These are phyloP conservation scores for Nectriaceae sp. DNA, from an alignment of 2,329 filamentous ascomycete genomes.

Conservation along the genomic window DNA sequence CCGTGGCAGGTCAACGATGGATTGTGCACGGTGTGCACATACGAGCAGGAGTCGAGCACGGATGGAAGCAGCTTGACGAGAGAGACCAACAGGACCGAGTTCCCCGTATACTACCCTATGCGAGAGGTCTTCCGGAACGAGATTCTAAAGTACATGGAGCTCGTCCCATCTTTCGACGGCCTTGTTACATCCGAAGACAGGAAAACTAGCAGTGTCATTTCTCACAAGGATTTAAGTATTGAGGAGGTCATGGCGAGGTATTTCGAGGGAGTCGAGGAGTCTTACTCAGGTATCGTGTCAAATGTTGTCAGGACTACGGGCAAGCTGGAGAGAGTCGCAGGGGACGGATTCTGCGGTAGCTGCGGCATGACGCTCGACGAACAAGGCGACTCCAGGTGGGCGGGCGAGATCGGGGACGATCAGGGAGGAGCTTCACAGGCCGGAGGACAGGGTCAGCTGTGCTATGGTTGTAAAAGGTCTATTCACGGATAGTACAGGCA, in stretches of 20 bases:
- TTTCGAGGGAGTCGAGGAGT: conserved; percentile 77
- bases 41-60: conserved; percentile 26
- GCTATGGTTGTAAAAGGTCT: conserved; percentile 75
- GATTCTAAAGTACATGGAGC: conserved; percentile 64
- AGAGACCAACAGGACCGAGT: conserved; percentile 27
- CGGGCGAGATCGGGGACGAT: conserved; percentile 58
- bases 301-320: conserved; percentile 94
- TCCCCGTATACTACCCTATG: conserved; percentile 72
- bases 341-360: conserved; percentile 57
- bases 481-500: conserved; percentile 47
- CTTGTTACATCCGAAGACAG: conserved; percentile 45
- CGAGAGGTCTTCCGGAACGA: conserved; percentile 86
- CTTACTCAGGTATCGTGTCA: conserved; percentile 87
- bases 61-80: background rate
- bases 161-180: conserved; percentile 53
- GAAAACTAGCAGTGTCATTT: conserved; percentile 48
- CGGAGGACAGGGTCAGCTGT: conserved; percentile 44
- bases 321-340: conserved; percentile 64
- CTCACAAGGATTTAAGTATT: conserved; percentile 79
- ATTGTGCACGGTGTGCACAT: conserved; percentile 39
- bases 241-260: conserved; percentile 89
- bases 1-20: conserved; percentile 84
- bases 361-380: conserved; percentile 70
- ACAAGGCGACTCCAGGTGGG: conserved; percentile 63
- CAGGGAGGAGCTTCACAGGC: conserved; percentile 21